phyloP scores from a whole-genome alignment of 2,329 filamentous ascomycete species.

The Geosmithia flava region DNA sequence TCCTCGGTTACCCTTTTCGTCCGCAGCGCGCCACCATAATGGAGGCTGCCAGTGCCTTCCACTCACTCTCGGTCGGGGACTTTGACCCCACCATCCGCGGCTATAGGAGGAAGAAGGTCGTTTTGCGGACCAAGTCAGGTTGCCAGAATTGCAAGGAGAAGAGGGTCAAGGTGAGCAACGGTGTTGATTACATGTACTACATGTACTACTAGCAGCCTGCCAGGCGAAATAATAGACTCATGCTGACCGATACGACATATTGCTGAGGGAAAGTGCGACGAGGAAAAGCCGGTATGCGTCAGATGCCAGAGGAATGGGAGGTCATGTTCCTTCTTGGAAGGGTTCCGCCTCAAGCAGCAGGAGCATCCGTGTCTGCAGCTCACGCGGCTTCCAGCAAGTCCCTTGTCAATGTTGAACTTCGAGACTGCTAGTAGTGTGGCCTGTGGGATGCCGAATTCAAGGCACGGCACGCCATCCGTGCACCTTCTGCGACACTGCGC shows the following conservation, averaged over 20 bases:
- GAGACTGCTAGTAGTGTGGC: not conserved
- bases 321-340: not conserved
- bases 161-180: not conserved
- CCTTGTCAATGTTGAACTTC: not conserved
- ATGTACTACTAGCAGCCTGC: too few species aligned
- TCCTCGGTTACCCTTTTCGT: not conserved
- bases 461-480: not conserved
- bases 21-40: not conserved
- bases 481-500: not conserved
- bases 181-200: too few species aligned
- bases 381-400: not conserved
- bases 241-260: too few species aligned
- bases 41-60: not conserved
- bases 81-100: not conserved
- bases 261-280: not conserved
- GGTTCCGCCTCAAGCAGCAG: not conserved
- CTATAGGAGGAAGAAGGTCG: not conserved
- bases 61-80: not conserved
- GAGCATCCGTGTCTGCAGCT: not conserved
- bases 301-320: not conserved
- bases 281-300: not conserved
- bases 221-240: too few species aligned
- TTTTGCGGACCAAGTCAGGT: not conserved
- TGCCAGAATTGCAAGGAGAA: not conserved
- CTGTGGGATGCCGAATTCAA: not conserved